A percentile compares a stretch with the other conserved stretches of the same genome.
phyloP scores from a whole-genome alignment of 345 rosid genomes.

The Murraya koenigii region DNA sequence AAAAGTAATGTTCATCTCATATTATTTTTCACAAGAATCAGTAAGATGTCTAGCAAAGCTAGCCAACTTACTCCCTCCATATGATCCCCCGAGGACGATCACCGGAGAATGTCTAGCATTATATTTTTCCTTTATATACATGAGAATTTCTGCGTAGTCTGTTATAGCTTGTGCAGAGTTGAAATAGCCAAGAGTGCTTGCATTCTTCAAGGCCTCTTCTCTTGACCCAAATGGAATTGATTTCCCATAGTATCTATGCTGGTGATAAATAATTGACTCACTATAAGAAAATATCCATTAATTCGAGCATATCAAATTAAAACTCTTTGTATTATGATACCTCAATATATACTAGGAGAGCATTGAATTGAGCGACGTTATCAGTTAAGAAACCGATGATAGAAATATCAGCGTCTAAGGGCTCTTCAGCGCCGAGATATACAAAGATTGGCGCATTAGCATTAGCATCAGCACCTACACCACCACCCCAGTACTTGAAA shows the following conservation, averaged over 20 bases:
- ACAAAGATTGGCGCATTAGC: constrained; percentile 50
- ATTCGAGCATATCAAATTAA: too few species aligned
- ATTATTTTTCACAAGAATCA: too few species aligned
- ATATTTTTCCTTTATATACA: constrained; percentile 26
- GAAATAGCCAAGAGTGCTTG: constrained; percentile 34
- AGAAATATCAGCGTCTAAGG: constrained; percentile 28
- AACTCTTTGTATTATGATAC: constrained; percentile 3
- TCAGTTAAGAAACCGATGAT: constrained; percentile 30
- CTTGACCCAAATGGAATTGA: constrained; percentile 36
- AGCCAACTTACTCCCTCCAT: constrained; percentile 40
- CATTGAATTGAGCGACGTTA: constrained; percentile 31
- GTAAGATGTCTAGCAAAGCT: too few species aligned
- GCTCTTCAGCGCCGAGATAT: constrained; percentile 44
- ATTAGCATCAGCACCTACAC: constrained; percentile 14
- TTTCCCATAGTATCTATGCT: constrained; percentile 58
- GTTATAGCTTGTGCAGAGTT: constrained; percentile 43
- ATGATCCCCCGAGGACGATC: constrained; percentile 44
- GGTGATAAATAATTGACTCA: not conserved
- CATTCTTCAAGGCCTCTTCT: constrained; percentile 19
- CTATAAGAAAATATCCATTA: too few species aligned
- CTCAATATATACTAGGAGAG: constrained; percentile 46
- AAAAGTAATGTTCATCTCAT: too few species aligned
- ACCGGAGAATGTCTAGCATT: constrained; percentile 26
- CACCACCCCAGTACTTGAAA: constrained; percentile 49
- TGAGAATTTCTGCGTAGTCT: constrained; percentile 37